These are phyloP conservation scores for Trichoderma simmonsii DNA, from an alignment of 2,329 filamentous ascomycete species.

Conservation along the genomic window DNA sequence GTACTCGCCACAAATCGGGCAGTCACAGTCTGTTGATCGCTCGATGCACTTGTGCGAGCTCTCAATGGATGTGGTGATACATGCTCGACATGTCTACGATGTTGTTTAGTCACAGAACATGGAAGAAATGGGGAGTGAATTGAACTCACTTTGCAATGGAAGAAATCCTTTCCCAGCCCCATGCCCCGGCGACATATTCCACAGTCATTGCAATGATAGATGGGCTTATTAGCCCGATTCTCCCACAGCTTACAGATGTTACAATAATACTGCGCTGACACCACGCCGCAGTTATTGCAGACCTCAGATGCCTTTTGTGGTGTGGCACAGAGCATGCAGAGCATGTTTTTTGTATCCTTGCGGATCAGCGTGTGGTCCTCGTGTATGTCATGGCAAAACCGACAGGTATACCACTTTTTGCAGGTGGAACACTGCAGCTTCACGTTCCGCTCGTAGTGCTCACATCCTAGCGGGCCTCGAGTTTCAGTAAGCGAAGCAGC, in stretches of 20 bases:
- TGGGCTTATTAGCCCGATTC: constrained; percentile 82
- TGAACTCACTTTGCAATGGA: constrained; percentile 82
- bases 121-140: not conserved
- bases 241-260: constrained; percentile 96
- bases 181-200: constrained; percentile 90
- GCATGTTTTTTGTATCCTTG: constrained; percentile 86
- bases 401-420: constrained; percentile 88
- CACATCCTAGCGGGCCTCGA: constrained; percentile 66
- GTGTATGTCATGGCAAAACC: constrained; percentile 84
- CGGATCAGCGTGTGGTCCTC: constrained; percentile 79
- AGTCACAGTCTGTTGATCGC: constrained; percentile 89
- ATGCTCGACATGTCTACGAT: constrained; percentile 78
- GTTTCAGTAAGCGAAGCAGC: constrained; percentile 26
- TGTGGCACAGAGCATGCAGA: constrained; percentile 91
- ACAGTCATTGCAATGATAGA: constrained; percentile 95
- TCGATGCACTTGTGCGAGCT: constrained; percentile 91
- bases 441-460: constrained; percentile 93
- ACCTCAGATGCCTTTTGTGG: constrained; percentile 77
- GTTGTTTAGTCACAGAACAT: not conserved
- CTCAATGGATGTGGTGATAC: constrained; percentile 84
- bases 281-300: constrained; percentile 72
- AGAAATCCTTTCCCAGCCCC: constrained; percentile 93
- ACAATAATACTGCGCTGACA: constrained; percentile 88
- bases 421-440: constrained; percentile 93
- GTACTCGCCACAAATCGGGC: constrained; percentile 94